Percentiles rank a stretch among this genome's conserved stretches.
phyloP scores from a whole-genome alignment of 2,329 filamentous ascomycete genomes.

The Phaeosphaeriaceae sp. region DNA sequence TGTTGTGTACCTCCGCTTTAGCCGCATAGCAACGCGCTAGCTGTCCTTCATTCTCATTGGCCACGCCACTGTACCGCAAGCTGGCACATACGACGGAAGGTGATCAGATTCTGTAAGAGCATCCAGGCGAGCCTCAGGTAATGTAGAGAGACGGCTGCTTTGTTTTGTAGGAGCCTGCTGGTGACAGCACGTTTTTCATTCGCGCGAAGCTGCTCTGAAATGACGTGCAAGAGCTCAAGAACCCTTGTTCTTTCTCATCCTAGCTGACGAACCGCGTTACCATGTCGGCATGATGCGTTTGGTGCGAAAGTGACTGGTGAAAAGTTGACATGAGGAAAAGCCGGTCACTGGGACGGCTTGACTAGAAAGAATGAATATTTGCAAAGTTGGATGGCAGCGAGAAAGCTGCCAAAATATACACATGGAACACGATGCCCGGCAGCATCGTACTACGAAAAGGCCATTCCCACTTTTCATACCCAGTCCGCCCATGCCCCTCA shows the following conservation, averaged over 20 bases:
- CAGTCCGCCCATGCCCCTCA: slow-evolving; percentile 17
- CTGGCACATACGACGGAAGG: too few relatives aligned
- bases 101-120: too few relatives aligned
- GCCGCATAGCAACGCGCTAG: slow-evolving; percentile 30
- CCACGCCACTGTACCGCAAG: too few relatives aligned
- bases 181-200: too few relatives aligned
- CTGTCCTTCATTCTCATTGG: slow-evolving; percentile 19
- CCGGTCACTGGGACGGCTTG: not conserved
- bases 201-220: too few relatives aligned
- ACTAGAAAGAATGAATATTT: slow-evolving; percentile 3
- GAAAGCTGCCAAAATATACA: slow-evolving; percentile 18
- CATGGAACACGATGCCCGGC: slow-evolving; percentile 28
- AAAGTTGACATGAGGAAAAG: not conserved
- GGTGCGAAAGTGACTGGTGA: not conserved
- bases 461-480: slow-evolving; percentile 14
- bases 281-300: not conserved
- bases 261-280: slow-evolving; percentile 7
- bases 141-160: too few relatives aligned
- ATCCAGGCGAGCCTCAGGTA: too few relatives aligned
- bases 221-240: too few relatives aligned
- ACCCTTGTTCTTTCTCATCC: too few relatives aligned
- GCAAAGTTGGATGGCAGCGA: slow-evolving; percentile 4
- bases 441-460: slow-evolving; percentile 9
- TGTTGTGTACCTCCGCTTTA: slow-evolving; percentile 20
- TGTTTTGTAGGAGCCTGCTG: too few relatives aligned